A percentile compares a stretch with the other conserved stretches of the same genome.
phyloP scores from a whole-genome alignment of 1,284 basidiomycete genomes.

The Prillingera fragicola region DNA sequence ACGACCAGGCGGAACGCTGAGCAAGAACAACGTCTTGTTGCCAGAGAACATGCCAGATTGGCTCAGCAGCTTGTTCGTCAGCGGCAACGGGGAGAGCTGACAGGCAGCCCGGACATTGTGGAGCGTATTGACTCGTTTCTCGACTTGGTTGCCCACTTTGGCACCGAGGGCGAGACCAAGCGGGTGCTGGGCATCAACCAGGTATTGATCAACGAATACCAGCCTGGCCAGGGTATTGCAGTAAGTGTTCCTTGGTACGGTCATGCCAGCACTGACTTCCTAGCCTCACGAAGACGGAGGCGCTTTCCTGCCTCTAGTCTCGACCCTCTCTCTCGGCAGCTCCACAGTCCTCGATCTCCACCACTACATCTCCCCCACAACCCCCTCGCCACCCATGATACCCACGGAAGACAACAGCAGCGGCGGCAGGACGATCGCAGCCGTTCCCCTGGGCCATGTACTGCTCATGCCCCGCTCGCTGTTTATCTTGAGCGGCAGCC shows the following conservation, averaged over 20 bases:
- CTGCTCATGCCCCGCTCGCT: slow-evolving; percentile 75
- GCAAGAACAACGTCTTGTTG: slow-evolving; percentile 40
- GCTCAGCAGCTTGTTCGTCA: slow-evolving; percentile 35
- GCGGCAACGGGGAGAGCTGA: slow-evolving; percentile 5
- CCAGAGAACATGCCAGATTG: slow-evolving; percentile 41
- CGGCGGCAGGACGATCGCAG: slow-evolving; percentile 57
- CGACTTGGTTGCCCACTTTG: slow-evolving; percentile 13
- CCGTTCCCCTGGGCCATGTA: slow-evolving; percentile 62
- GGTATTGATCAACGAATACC: slow-evolving; percentile 83
- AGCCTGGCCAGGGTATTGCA: slow-evolving; percentile 85
- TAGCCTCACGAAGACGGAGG: slow-evolving; percentile 92
- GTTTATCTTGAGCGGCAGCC: slow-evolving; percentile 62
- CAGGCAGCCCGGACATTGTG: slow-evolving; percentile 66
- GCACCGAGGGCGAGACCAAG: slow-evolving; percentile 51
- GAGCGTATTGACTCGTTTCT: slow-evolving; percentile 53
- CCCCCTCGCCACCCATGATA: slow-evolving; percentile 42
- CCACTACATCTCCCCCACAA: slow-evolving; percentile 53
- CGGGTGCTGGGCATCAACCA: slow-evolving; percentile 65
- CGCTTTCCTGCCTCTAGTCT: slow-evolving; percentile 79
- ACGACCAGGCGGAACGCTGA: slow-evolving; percentile 40
- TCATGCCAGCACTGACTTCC: slow-evolving; percentile 8
- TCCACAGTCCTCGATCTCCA: slow-evolving; percentile 82
- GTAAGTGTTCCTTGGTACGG: slow-evolving; percentile 49
- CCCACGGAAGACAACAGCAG: slow-evolving; percentile 14
- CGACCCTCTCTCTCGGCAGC: slow-evolving; percentile 79